A percentile compares a stretch with the other conserved stretches of the same genome.
These are phyloP conservation scores for Chenopodium formosanum DNA, from an alignment of 148 eudicot species.

Conservation along the genomic window DNA sequence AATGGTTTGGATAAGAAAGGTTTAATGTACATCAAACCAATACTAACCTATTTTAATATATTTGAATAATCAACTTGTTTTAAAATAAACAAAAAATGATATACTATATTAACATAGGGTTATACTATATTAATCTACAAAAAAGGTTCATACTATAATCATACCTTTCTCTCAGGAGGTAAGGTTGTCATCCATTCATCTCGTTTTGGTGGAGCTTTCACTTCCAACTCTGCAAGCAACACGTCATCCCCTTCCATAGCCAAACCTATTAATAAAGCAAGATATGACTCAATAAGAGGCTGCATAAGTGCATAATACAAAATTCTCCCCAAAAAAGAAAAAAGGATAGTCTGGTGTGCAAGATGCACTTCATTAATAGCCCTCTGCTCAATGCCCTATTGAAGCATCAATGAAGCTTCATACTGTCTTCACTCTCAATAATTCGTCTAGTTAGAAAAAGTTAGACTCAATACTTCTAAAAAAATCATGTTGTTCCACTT, in stretches of 20 bases:
- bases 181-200: constrained; percentile 99
- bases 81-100: no score
- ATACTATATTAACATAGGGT: neutral
- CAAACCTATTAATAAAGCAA: constrained; percentile 53
- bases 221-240: constrained; percentile 70
- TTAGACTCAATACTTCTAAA: neutral
- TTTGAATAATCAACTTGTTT: no score
- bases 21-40: neutral
- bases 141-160: neutral
- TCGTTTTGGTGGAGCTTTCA: constrained; percentile 67
- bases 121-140: no score
- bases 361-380: neutral
- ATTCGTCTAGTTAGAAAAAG: neutral
- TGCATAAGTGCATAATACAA: no score
- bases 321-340: no score
- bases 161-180: constrained; percentile 92
- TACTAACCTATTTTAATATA: neutral
- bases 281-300: neutral
- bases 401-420: neutral
- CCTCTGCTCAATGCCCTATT: neutral
- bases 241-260: constrained; percentile 95
- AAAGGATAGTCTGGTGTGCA: neutral
- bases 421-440: neutral
- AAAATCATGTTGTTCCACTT: neutral
- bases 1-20: no score